These are phyloP conservation scores for Fusarium sp. DNA, from an alignment of 2,329 filamentous ascomycete species.

Conservation along the genomic window DNA sequence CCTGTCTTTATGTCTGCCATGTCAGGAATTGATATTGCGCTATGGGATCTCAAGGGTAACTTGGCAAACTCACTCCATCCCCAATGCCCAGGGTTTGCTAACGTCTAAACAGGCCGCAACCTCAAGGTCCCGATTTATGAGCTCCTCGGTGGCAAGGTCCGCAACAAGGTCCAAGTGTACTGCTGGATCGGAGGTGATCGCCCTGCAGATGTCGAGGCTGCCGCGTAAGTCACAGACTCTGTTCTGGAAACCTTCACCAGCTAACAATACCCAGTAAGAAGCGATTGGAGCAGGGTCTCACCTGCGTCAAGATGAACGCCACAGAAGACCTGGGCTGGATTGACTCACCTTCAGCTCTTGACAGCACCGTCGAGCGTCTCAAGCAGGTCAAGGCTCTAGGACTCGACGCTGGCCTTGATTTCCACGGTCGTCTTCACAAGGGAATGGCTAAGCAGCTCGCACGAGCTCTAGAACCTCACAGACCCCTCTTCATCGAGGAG, in stretches of 20 bases:
- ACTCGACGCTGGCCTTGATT: conserved; percentile 79
- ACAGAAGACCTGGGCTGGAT: conserved; percentile 82
- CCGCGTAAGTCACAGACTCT: conserved; percentile 60
- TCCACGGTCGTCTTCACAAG: conserved; percentile 80
- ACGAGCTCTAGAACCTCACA: conserved; percentile 71
- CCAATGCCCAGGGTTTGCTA: too few relatives aligned
- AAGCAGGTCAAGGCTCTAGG: conserved; percentile 75
- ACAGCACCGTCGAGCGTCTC: conserved; percentile 73
- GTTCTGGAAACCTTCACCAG: conserved; percentile 59
- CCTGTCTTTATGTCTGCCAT: conserved; percentile 84
- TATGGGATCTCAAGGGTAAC: conserved; percentile 78
- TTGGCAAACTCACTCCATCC: accelerated
- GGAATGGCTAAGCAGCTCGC: conserved; percentile 85
- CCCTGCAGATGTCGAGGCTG: conserved; percentile 71
- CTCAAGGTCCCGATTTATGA: conserved; percentile 76
- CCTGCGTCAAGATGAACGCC: conserved; percentile 80
- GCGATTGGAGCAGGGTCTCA: conserved; percentile 60
- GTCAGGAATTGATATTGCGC: conserved; percentile 80
- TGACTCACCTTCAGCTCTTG: conserved; percentile 73
- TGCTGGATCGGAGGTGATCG: conserved; percentile 83
- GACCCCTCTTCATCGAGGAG: conserved; percentile 81
- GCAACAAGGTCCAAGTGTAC: conserved; percentile 77
- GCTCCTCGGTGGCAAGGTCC: conserved; percentile 78
- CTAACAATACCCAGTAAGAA: conserved; percentile 54
- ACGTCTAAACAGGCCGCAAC: conserved; percentile 52